Percentiles rank a stretch among this genome's conserved stretches.
phyloP scores from a whole-genome alignment of 2,329 filamentous ascomycete genomes.

The Microdochium bolleyi region DNA sequence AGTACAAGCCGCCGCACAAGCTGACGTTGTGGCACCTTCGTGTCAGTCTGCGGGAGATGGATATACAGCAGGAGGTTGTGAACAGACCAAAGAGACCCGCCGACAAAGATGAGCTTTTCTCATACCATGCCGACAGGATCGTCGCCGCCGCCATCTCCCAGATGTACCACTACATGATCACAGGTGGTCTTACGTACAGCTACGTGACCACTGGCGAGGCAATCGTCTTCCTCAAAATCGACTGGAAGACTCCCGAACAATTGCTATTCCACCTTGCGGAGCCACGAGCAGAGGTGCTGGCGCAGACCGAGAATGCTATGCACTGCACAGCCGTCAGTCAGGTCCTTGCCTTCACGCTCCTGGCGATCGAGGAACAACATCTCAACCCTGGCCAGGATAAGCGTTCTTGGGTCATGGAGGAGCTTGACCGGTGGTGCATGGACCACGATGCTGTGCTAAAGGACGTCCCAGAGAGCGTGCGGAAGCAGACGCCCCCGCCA shows the following conservation, averaged over 20 bases:
- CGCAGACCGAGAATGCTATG: not conserved
- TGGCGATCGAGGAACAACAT: too few species aligned
- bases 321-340: not conserved
- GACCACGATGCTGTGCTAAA: not conserved
- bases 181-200: not conserved
- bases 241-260: not conserved
- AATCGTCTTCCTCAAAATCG: too few species aligned
- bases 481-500: not conserved
- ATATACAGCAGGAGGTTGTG: slow-evolving; percentile 12
- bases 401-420: not conserved
- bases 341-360: not conserved
- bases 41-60: slow-evolving; percentile 6
- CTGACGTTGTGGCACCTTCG: slow-evolving; percentile 6
- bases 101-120: slow-evolving; percentile 3
- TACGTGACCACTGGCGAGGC: too few species aligned
- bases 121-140: not conserved
- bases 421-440: not conserved
- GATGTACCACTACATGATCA: not conserved
- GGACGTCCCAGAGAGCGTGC: not conserved
- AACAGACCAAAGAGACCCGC: slow-evolving; percentile 6
- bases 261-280: not conserved
- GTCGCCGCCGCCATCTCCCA: not conserved
- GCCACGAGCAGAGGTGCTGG: not conserved
- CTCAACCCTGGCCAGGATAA: not conserved
- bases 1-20: slow-evolving; percentile 14